Conservation (phyloP, 192 early-diverging fungal species). For the Entomortierella lignicola region DNA sequence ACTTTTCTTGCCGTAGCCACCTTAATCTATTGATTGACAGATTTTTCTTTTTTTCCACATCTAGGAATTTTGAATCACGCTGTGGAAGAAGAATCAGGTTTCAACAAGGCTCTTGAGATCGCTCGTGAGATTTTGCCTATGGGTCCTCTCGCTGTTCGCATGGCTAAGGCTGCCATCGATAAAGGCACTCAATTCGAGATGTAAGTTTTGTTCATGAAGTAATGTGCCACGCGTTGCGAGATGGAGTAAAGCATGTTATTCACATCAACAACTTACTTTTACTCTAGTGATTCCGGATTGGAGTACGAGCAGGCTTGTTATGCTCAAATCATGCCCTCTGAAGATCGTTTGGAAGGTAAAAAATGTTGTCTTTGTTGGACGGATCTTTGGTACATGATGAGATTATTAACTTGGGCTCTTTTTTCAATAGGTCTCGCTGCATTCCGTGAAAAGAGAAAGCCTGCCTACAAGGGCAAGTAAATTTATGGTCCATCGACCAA, state of each 20-base stretch:
- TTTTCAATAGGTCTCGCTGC: constrained; percentile 60
- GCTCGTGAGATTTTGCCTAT: constrained; percentile 80
- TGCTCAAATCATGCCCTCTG: constrained; percentile 92
- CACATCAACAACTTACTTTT: neutral
- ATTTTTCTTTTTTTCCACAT: too few species aligned
- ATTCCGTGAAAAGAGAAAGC: constrained; percentile 88
- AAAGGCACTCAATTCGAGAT: constrained; percentile 83
- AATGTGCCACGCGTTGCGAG: too few species aligned
- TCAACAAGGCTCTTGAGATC: constrained; percentile 80
- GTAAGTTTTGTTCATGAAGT: constrained; percentile 45
- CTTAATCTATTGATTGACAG: neutral
- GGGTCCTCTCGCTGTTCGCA: constrained; percentile 88
- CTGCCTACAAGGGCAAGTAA: constrained; percentile 82
- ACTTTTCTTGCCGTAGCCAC: too few species aligned
- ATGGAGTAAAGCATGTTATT: too few species aligned
- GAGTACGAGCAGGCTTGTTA: constrained; percentile 96
- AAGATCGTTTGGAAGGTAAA: constrained; percentile 91
- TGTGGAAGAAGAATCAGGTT: constrained; percentile 69
- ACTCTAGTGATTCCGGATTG: constrained; percentile 78
- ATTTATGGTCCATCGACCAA: neutral
- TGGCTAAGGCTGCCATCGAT: constrained; percentile 94
- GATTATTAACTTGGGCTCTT: neutral
- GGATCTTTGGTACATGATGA: neutral
- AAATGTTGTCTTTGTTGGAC: neutral
- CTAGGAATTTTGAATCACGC: constrained; percentile 85